Percentiles rank a stretch among this genome's conserved stretches.
Evolutionary conservation across 306 rosid genomes (phyloP).

Genomic region (Castanopsis chinensis): DNA sequence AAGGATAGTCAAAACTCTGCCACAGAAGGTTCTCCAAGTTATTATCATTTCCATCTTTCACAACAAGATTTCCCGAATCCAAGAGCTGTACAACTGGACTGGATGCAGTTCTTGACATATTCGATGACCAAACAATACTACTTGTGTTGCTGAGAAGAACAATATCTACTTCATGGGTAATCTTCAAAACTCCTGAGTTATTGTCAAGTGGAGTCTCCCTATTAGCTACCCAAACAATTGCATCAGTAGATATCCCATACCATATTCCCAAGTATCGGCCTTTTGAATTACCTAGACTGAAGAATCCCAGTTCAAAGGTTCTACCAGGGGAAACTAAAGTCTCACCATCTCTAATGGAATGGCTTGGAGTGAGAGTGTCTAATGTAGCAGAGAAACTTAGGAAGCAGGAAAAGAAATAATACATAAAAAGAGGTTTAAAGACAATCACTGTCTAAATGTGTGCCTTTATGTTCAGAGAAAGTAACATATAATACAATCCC

Average conservation of each 20-base stretch:
- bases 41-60: conserved; percentile 15
- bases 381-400: conserved; percentile 17
- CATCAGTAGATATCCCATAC: conserved; percentile 36
- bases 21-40: conserved; percentile 14
- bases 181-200: conserved; percentile 26
- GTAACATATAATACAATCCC: too few species aligned
- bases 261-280: conserved; percentile 54
- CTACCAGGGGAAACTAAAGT: conserved; percentile 42
- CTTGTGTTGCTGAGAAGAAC: conserved; percentile 14
- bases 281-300: conserved; percentile 42
- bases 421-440: background rate
- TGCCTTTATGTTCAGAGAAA: too few species aligned
- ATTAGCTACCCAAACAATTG: conserved; percentile 65
- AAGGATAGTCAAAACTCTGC: conserved; percentile 56
- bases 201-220: conserved; percentile 28
- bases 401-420: background rate
- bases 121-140: conserved; percentile 15
- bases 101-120: background rate
- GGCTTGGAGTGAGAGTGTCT: conserved; percentile 30
- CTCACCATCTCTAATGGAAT: conserved; percentile 25
- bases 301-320: conserved; percentile 54
- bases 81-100: conserved; percentile 29
- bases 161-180: conserved; percentile 10
- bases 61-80: conserved; percentile 35
- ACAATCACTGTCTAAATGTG: too few species aligned